These are phyloP conservation scores for Lathyrus sativus DNA, from an alignment of 306 rosid genomes.

Conservation along the genomic window DNA sequence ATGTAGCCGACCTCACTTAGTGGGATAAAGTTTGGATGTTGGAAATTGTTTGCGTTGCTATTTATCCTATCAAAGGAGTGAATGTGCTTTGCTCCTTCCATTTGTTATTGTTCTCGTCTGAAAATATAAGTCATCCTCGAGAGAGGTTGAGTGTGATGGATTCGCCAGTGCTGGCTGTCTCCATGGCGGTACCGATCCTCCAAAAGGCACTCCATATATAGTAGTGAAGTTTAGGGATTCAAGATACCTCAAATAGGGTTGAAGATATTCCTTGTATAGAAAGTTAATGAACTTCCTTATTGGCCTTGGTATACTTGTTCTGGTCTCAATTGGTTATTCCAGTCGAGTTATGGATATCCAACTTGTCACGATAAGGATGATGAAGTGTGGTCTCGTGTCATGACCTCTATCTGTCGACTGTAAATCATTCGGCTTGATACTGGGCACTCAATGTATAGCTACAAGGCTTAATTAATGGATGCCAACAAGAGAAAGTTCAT, in stretches of 20 bases:
- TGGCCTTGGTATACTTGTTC: neutral
- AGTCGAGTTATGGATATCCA: neutral
- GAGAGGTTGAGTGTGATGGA: neutral
- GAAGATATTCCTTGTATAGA: neutral
- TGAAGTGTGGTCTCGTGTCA: constrained; percentile 25
- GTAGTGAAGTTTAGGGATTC: neutral
- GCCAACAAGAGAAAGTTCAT: constrained; percentile 1
- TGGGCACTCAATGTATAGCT: neutral
- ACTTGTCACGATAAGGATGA: neutral
- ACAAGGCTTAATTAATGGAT: neutral
- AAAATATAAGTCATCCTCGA: neutral
- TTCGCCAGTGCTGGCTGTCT: neutral
- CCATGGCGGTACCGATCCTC: neutral
- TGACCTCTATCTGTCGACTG: constrained; percentile 14
- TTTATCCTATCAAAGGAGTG: constrained; percentile 12
- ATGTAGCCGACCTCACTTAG: too few relatives aligned
- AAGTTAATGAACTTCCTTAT: neutral
- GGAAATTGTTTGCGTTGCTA: constrained; percentile 1
- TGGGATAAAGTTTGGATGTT: too few relatives aligned
- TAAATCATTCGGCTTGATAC: constrained; percentile 5
- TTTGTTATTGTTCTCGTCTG: neutral
- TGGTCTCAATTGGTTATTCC: neutral
- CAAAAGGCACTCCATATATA: neutral
- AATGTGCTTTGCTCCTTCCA: neutral
- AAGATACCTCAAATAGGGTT: neutral